These are phyloP conservation scores for Endocladia muricata DNA, from an alignment of 31 red algal genomes.

Conservation along the genomic window DNA sequence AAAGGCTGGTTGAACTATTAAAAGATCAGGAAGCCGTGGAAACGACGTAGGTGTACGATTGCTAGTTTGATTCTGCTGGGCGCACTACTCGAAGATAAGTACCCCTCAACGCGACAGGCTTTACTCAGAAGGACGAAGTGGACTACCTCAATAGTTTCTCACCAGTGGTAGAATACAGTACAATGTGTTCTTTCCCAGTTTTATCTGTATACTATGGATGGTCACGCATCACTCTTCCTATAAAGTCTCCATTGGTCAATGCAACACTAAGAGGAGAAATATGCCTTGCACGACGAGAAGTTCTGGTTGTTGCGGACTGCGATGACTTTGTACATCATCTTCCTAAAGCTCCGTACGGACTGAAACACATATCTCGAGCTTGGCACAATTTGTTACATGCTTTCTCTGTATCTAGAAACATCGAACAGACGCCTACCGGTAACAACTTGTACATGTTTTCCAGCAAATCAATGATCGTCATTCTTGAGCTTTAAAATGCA, in stretches of 20 bases:
- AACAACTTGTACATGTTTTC: neutral
- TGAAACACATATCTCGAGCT: neutral
- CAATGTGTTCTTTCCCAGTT: neutral
- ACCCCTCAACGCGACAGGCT: neutral
- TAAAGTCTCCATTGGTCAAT: neutral
- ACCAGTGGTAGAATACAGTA: neutral
- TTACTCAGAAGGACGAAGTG: neutral
- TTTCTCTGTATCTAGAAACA: neutral
- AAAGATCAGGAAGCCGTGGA: neutral
- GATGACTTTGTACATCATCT: neutral
- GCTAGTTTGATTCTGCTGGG: neutral
- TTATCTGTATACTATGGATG: neutral
- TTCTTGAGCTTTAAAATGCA: neutral
- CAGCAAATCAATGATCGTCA: neutral
- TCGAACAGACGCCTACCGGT: neutral
- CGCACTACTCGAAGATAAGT: neutral
- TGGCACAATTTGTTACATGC: neutral
- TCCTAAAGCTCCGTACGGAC: neutral
- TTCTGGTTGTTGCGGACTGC: neutral
- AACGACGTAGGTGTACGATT: neutral
- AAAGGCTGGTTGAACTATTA: neutral
- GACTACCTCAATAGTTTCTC: neutral
- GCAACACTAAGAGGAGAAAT: neutral
- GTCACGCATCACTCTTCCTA: neutral
- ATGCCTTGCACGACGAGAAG: neutral